Evolutionary conservation across 345 rosid genomes (phyloP).

Genomic region (Populus nigra): DNA sequence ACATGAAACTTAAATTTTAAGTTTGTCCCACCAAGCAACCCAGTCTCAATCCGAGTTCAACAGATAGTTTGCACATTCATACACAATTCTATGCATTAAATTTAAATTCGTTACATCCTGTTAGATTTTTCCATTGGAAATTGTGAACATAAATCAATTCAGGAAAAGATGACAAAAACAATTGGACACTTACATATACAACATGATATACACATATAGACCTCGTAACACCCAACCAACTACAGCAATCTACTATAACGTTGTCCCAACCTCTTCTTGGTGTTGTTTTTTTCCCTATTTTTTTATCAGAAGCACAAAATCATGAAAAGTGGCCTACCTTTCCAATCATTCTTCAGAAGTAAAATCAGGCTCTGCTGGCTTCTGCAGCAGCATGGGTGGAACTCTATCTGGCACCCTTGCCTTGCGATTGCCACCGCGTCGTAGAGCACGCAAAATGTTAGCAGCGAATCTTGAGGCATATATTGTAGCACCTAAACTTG

Average conservation of each 20-base stretch:
- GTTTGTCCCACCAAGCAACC: too few species aligned
- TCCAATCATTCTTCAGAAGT: slow-evolving; percentile 46
- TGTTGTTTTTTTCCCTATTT: too few species aligned
- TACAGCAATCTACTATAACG: not conserved
- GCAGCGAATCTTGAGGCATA: slow-evolving; percentile 89
- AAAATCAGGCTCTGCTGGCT: slow-evolving; percentile 93
- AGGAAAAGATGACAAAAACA: not conserved
- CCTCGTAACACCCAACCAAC: not conserved
- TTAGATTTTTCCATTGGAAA: not conserved
- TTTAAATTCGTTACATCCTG: not conserved
- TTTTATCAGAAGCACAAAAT: not conserved
- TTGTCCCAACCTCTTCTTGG: not conserved
- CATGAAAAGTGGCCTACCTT: not conserved
- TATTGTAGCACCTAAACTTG: slow-evolving; percentile 85
- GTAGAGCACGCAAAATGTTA: slow-evolving; percentile 56
- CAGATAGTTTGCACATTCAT: too few species aligned
- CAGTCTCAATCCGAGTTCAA: too few species aligned
- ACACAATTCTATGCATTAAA: not conserved
- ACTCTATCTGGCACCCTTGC: slow-evolving; percentile 60
- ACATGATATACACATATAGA: not conserved
- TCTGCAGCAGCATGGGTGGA: slow-evolving; percentile 70
- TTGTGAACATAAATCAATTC: not conserved
- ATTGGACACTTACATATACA: not conserved
- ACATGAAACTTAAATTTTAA: too few species aligned
- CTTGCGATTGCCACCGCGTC: slow-evolving; percentile 51